These are phyloP conservation scores for Protea cynaroides DNA, from an alignment of 164 flowering plant species.

Conservation along the genomic window DNA sequence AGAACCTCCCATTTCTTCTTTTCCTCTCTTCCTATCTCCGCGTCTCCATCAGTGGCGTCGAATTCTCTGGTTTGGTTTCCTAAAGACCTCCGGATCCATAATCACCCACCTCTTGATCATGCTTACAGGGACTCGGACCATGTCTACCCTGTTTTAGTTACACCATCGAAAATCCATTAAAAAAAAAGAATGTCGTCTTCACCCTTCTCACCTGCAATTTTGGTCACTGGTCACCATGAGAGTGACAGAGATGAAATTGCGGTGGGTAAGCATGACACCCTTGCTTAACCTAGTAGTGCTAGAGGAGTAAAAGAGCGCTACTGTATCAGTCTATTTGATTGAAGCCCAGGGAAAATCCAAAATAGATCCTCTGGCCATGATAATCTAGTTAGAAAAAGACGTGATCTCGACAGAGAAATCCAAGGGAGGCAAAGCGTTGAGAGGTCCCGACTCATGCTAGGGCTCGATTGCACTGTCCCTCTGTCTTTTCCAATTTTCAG, in stretches of 20 bases:
- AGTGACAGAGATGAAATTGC: slow-evolving; percentile 56
- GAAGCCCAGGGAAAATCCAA: slow-evolving; percentile 27
- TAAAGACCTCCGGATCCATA: no score
- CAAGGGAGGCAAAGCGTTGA: not conserved
- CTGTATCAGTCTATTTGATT: slow-evolving; percentile 54
- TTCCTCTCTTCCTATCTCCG: no score
- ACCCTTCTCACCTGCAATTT: slow-evolving; percentile 42
- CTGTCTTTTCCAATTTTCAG: no score
- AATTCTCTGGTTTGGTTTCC: no score
- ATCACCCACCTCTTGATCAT: no score
- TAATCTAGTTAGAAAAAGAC: slow-evolving; percentile 33
- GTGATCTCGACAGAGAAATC: slow-evolving; percentile 9
- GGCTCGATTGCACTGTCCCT: no score
- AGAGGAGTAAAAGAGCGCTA: slow-evolving; percentile 75
- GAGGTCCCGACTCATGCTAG: slow-evolving; percentile 33
- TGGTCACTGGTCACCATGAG: slow-evolving; percentile 42
- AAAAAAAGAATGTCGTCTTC: no score
- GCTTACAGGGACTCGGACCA: no score
- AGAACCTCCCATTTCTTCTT: no score
- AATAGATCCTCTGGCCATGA: slow-evolving; percentile 21
- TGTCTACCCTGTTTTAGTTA: no score
- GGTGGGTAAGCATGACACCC: slow-evolving; percentile 62
- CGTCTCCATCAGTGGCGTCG: no score
- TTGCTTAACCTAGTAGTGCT: slow-evolving; percentile 80
- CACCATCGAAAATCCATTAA: no score